Evolutionary conservation across 768 basidiomycete genomes (phyloP).

Genomic region (Clavulina sp.): DNA sequence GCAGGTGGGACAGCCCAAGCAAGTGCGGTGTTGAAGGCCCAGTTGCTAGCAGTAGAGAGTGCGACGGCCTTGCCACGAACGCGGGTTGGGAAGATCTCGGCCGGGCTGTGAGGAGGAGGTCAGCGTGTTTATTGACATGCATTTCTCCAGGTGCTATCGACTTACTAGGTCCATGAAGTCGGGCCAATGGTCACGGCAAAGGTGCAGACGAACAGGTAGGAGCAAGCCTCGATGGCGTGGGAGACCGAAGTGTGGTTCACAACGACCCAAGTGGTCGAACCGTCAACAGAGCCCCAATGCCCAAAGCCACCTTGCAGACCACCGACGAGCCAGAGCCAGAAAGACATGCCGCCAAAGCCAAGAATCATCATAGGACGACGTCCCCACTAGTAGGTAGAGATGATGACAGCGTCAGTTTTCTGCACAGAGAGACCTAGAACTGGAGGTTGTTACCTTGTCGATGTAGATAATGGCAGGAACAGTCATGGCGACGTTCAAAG

Average conservation of each 20-base stretch:
- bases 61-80: constrained; percentile 46
- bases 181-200: constrained; percentile 67
- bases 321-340: constrained; percentile 63
- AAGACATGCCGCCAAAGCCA: constrained; percentile 47
- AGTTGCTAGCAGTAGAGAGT: constrained; percentile 20
- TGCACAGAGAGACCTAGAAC: constrained; percentile 8
- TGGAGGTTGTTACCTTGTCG: constrained; percentile 22
- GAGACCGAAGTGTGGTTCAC: constrained; percentile 35
- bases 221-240: constrained; percentile 57
- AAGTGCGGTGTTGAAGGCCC: constrained; percentile 53
- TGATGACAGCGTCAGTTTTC: constrained; percentile 20
- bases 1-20: constrained; percentile 62
- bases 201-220: constrained; percentile 55
- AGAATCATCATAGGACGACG: constrained; percentile 55
- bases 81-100: constrained; percentile 16
- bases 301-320: constrained; percentile 55
- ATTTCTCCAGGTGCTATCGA: too few species aligned
- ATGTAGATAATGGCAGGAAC: constrained; percentile 28
- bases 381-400: constrained; percentile 65
- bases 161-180: constrained; percentile 35
- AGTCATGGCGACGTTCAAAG: constrained; percentile 26
- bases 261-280: constrained; percentile 34
- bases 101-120: constrained; percentile 45
- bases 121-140: too few species aligned
- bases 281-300: constrained; percentile 35